Conservation (phyloP, 495 filamentous ascomycete genomes). For the Aspergillus carlsbadensis region DNA sequence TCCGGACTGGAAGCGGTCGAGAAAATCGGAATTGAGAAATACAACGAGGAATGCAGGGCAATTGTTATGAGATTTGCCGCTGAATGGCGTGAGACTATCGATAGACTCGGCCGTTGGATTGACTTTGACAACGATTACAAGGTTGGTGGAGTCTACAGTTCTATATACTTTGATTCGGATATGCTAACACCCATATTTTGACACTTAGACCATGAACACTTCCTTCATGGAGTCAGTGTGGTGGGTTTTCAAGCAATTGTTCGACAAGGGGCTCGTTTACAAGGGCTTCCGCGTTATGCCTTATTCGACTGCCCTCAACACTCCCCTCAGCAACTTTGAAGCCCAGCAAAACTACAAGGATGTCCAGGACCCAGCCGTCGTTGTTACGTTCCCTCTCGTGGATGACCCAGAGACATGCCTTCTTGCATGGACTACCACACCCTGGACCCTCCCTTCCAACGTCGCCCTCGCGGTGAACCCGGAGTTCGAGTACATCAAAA, state of each 20-base stretch:
- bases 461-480: constrained; percentile 78
- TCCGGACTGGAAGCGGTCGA: constrained; percentile 85
- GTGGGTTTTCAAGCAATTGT: constrained; percentile 96
- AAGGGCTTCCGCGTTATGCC: constrained; percentile 91
- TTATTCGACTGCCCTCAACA: constrained; percentile 87
- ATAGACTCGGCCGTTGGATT: constrained; percentile 92
- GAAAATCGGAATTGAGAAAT: constrained; percentile 82
- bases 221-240: constrained; percentile 96
- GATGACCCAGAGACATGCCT: constrained; percentile 72
- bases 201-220: constrained; percentile 76
- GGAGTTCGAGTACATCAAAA: constrained; percentile 91
- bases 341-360: constrained; percentile 94
- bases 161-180: not conserved
- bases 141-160: constrained; percentile 37
- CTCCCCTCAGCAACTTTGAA: constrained; percentile 91
- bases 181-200: not conserved
- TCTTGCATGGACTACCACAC: constrained; percentile 93
- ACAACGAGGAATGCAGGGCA: constrained; percentile 88
- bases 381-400: constrained; percentile 82
- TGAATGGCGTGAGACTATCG: constrained; percentile 90
- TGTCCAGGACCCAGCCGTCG: constrained; percentile 86
- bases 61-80: constrained; percentile 92
- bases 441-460: constrained; percentile 93
- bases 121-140: constrained; percentile 99
- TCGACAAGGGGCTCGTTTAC: constrained; percentile 86